These are phyloP conservation scores for Eucalyptus guilfoylei DNA, from an alignment of 345 rosid genomes.

Conservation along the genomic window DNA sequence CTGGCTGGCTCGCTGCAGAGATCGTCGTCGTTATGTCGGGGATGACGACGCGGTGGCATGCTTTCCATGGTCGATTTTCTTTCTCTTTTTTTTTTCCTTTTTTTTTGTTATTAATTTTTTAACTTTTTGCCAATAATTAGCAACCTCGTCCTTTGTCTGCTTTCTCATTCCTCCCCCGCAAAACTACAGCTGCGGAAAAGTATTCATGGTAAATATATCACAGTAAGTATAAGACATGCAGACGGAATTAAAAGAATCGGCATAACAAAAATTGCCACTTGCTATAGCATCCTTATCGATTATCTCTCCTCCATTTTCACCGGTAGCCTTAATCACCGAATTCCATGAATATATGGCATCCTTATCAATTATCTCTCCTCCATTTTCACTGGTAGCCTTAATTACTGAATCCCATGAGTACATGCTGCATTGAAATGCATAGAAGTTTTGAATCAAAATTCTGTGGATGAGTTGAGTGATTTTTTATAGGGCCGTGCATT, in stretches of 20 bases:
- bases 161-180: neutral
- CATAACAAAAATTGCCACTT: rapidly evolving
- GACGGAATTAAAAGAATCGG: rapidly evolving
- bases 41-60: neutral
- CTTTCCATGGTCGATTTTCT: neutral
- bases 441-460: too few species aligned
- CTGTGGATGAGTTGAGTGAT: neutral
- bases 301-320: neutral
- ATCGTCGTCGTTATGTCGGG: neutral
- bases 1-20: neutral
- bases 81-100: rapidly evolving
- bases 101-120: neutral
- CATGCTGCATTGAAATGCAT: too few species aligned
- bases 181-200: neutral
- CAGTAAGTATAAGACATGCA: rapidly evolving
- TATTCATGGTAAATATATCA: too few species aligned
- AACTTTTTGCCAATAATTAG: neutral
- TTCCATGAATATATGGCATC: too few species aligned
- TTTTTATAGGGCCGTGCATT: neutral
- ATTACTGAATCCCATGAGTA: too few species aligned
- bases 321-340: rapidly evolving
- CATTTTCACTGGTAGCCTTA: too few species aligned
- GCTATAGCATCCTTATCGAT: too few species aligned
- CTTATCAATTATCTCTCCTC: neutral
- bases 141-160: neutral